Evolutionary conservation across 2,329 filamentous ascomycete species (phyloP), one percentile per base, ranked within the genome.

Genomic region (Hysterium pulicare): DNA sequence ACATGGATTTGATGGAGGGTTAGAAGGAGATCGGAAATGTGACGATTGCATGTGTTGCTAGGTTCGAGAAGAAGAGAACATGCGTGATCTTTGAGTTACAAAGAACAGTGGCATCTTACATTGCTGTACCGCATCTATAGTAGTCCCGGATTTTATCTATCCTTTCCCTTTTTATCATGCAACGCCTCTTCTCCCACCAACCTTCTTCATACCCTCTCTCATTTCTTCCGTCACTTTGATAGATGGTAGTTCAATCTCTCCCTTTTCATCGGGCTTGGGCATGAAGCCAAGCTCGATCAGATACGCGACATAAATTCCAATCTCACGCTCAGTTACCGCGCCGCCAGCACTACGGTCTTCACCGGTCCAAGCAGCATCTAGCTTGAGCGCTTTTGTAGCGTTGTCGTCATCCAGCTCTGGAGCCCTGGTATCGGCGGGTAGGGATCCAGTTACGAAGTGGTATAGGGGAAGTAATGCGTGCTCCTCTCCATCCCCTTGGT

Each of bases 361-460:
- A 1, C 75, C 76, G 0, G 80, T 75, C 77, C 78, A 77, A 40
- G 75, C 71, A 0, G 73, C 73, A 56, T 90, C 84, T 3, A 75
- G 74, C 59, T 78, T 78, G 19, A 94, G 73, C 1, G 83, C 78
- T 2, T 71, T 69, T 1, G 78, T 74, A 0, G 87, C 80, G 57
- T 93, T 89, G 26, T 55, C 64, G 60, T 91, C 87, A 55, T 88
- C 84, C 10, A 93, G 76, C 61, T 87, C 85, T 0, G 85, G 84
- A 0, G 87, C 85, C 33, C 78, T 80, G 23, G 83, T 87, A 55
- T 81, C 81, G 31, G 75, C 74, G 0, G 84, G 85, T n/a, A 90
- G 71, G 62, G 88, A 81, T 19, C 77, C 77, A 17, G 80, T 81
- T 32, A 83, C 83, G 65, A 88, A 86, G 62, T 88, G 83, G 64